Percentiles rank a stretch among this genome's conserved stretches.
Evolutionary conservation across 2,329 filamentous ascomycete species (phyloP).

Genomic region (Curvularia sp.): DNA sequence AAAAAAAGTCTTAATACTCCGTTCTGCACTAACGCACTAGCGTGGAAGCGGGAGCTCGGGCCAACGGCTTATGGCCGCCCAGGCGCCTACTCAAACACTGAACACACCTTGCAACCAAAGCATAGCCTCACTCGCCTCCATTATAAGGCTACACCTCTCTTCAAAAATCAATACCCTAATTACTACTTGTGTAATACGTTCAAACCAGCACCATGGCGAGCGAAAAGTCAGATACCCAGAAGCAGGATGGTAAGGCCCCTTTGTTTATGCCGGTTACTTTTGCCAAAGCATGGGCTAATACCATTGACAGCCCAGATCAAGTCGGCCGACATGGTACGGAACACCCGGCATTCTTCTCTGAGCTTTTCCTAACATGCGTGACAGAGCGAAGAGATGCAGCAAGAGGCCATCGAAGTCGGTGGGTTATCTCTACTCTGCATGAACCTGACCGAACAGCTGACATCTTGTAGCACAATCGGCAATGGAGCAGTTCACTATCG

Average conservation of each 20-base stretch:
- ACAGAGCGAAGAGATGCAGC: conserved; percentile 96
- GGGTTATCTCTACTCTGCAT: conserved; percentile 52
- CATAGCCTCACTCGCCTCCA: conserved; percentile 20
- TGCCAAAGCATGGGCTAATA: conserved; percentile 35
- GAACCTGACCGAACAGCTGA: conserved; percentile 33
- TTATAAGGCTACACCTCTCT: conserved; percentile 12
- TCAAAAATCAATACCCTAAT: conserved; percentile 5
- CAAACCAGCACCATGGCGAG: conserved; percentile 45
- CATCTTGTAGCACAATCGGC: conserved; percentile 67
- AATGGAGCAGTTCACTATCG: conserved; percentile 74
- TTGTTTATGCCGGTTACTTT: conserved; percentile 18
- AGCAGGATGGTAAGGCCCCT: conserved; percentile 58
- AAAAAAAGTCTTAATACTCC: conserved; percentile 21
- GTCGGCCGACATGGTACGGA: conserved; percentile 95
- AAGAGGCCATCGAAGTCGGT: conserved; percentile 95
- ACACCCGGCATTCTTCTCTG: not conserved
- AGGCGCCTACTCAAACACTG: conserved; percentile 25
- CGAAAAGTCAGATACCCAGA: conserved; percentile 70
- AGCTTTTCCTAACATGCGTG: conserved; percentile 22
- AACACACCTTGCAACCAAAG: conserved; percentile 25
- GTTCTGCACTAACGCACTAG: conserved; percentile 16
- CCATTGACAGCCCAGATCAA: conserved; percentile 82
- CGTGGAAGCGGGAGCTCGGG: conserved; percentile 13
- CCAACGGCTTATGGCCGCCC: conserved; percentile 10
- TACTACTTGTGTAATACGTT: conserved; percentile 2